Conservation (phyloP, 2,329 filamentous ascomycete genomes). For the Lasiodiplodia hormozganensis region DNA sequence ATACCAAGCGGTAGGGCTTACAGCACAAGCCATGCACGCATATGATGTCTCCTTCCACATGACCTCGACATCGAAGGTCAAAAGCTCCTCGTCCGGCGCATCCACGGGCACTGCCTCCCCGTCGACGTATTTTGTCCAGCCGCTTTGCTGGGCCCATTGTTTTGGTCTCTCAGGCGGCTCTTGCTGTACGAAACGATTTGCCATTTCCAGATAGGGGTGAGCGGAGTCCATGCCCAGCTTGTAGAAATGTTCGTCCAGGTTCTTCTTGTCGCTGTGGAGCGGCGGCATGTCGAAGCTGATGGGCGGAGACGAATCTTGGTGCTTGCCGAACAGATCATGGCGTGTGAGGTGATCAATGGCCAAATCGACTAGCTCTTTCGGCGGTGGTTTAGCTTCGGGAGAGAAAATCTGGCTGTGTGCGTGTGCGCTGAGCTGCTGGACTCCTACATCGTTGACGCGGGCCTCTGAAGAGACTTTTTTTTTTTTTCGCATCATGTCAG, state of each 20-base stretch:
- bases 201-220: slow-evolving; percentile 79
- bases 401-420: slow-evolving; percentile 86
- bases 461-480: slow-evolving; percentile 57
- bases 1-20: slow-evolving; percentile 91
- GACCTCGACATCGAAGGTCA: slow-evolving; percentile 96
- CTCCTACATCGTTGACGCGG: slow-evolving; percentile 89
- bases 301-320: slow-evolving; percentile 74
- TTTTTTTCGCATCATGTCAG: slow-evolving; percentile 20
- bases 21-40: slow-evolving; percentile 96
- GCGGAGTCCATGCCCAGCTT: slow-evolving; percentile 85
- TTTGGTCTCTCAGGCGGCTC: slow-evolving; percentile 65
- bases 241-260: slow-evolving; percentile 92
- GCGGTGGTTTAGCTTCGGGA: slow-evolving; percentile 59
- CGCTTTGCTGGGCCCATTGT: slow-evolving; percentile 79
- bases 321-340: slow-evolving; percentile 90
- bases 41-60: slow-evolving; percentile 94
- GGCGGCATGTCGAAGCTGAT: slow-evolving; percentile 86
- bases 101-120: slow-evolving; percentile 75
- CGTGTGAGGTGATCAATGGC: slow-evolving; percentile 81
- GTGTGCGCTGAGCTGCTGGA: slow-evolving; percentile 88
- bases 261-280: slow-evolving; percentile 70
- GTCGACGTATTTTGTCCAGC: slow-evolving; percentile 92
- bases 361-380: slow-evolving; percentile 76
- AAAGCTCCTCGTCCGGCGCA: slow-evolving; percentile 78
- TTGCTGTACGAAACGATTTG: slow-evolving; percentile 74